Percentiles rank a stretch among this genome's conserved stretches.
These are phyloP conservation scores for Penicillium sp. DNA, from an alignment of 2,329 filamentous ascomycete genomes.

Conservation along the genomic window DNA sequence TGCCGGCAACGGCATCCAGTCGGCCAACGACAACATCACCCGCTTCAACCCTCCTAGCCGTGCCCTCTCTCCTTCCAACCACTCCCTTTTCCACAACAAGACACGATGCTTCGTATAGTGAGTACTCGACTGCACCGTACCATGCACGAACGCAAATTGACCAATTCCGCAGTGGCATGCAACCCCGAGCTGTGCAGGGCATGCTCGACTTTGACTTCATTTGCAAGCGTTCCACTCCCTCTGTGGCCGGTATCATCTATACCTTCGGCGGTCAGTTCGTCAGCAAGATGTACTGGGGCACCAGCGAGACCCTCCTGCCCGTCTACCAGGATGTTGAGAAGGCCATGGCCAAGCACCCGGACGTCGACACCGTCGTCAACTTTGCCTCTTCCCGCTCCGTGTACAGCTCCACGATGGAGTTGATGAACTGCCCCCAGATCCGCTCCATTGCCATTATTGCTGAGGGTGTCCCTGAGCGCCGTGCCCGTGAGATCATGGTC, in stretches of 20 bases:
- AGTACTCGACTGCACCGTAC: slow-evolving; percentile 33
- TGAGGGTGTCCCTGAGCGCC: slow-evolving; percentile 96
- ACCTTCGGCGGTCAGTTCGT: slow-evolving; percentile 99
- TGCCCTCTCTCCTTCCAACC: slow-evolving; percentile 79
- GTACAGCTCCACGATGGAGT: slow-evolving; percentile 96
- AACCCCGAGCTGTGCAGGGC: slow-evolving; percentile 85
- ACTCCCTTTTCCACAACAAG: slow-evolving; percentile 98
- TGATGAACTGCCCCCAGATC: slow-evolving; percentile 95
- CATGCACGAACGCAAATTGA: not conserved
- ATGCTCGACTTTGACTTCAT: slow-evolving; percentile 99
- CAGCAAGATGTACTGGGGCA: slow-evolving; percentile 99
- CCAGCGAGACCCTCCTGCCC: slow-evolving; percentile 95
- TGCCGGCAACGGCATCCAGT: slow-evolving; percentile 44
- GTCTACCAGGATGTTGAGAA: slow-evolving; percentile 94
- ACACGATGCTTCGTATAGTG: slow-evolving; percentile 99
- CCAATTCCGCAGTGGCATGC: slow-evolving; percentile 65
- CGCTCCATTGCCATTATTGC: slow-evolving; percentile 99
- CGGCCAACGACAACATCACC: slow-evolving; percentile 98
- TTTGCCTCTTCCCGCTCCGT: slow-evolving; percentile 98
- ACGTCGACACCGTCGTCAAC: slow-evolving; percentile 98
- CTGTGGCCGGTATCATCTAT: slow-evolving; percentile 98
- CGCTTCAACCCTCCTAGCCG: slow-evolving; percentile 91
- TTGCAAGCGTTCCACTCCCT: slow-evolving; percentile 96
- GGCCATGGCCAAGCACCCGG: slow-evolving; percentile 91
- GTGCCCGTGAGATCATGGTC: slow-evolving; percentile 95